Percentiles rank a stretch among this genome's conserved stretches.
Conservation (phyloP, 1,284 basidiomycete species). For the Apiotrichum gracile region DNA sequence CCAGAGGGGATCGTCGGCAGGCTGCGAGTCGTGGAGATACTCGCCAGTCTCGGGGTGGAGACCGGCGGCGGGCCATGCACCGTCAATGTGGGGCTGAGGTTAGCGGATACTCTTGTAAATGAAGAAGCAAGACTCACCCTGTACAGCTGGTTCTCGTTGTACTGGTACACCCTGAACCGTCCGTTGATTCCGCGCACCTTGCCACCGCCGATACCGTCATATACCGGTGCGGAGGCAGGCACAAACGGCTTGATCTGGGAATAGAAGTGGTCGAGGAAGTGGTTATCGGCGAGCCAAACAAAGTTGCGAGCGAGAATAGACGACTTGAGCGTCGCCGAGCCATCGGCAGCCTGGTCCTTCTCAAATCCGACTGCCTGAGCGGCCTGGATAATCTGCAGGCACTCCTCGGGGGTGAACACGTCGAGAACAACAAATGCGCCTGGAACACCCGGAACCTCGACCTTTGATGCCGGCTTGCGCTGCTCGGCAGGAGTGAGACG, state of each 20-base stretch:
- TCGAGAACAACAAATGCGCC: constrained; percentile 52
- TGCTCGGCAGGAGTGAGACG: constrained; percentile 44
- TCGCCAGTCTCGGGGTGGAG: constrained; percentile 49
- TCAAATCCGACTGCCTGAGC: constrained; percentile 52
- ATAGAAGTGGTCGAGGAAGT: constrained; percentile 51
- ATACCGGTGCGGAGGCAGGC: constrained; percentile 35
- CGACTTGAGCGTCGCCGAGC: constrained; percentile 50
- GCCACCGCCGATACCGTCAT: constrained; percentile 46
- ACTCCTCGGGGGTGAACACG: constrained; percentile 51
- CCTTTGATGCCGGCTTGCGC: constrained; percentile 18
- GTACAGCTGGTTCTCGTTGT: constrained; percentile 52
- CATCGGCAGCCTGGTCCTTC: constrained; percentile 52
- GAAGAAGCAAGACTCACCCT: constrained; percentile 38
- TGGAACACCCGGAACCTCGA: constrained; percentile 49
- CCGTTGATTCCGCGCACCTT: constrained; percentile 53
- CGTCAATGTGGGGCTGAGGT: constrained; percentile 52
- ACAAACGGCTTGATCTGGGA: constrained; percentile 49
- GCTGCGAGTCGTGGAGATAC: constrained; percentile 53
- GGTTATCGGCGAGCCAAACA: constrained; percentile 54
- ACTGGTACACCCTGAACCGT: constrained; percentile 54
- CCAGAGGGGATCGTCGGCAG: constrained; percentile 44
- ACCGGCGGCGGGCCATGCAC: constrained; percentile 55
- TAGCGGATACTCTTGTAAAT: constrained; percentile 9
- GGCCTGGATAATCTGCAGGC: constrained; percentile 49
- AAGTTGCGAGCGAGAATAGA: constrained; percentile 54